Evolutionary conservation across 495 filamentous ascomycete species (phyloP).

Genomic region (Penicillium turbatum): DNA sequence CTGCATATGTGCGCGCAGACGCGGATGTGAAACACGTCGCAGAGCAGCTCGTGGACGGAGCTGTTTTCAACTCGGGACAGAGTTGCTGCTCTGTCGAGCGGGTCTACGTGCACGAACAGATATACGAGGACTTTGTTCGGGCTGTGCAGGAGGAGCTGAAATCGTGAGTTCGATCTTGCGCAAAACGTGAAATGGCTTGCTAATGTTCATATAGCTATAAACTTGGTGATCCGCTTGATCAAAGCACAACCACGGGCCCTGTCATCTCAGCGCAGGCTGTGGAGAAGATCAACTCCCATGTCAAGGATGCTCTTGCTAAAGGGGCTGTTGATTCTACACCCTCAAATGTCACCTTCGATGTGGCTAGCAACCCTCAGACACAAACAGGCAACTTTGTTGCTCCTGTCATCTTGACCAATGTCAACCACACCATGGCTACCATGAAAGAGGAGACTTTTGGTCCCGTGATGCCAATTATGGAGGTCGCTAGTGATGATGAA

Average conservation of each 20-base stretch:
- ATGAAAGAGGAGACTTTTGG: conserved; percentile 98
- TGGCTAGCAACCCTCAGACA: conserved; percentile 36
- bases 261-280: conserved; percentile 73
- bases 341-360: conserved; percentile 64
- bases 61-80: conserved; percentile 94
- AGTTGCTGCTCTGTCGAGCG: conserved; percentile 93
- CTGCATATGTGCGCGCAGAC: conserved; percentile 81
- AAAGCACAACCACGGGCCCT: conserved; percentile 77
- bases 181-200: neutral
- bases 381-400: conserved; percentile 77
- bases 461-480: conserved; percentile 91
- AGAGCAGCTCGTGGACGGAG: conserved; percentile 89
- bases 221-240: conserved; percentile 78
- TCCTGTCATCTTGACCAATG: conserved; percentile 77
- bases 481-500: conserved; percentile 77
- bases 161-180: conserved; percentile 18
- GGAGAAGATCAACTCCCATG: conserved; percentile 71
- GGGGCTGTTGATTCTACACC: conserved; percentile 84
- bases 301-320: conserved; percentile 78
- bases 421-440: conserved; percentile 78
- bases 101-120: conserved; percentile 81
- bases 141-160: conserved; percentile 73
- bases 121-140: conserved; percentile 76
- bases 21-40: conserved; percentile 86
- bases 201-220: conserved; percentile 56